A percentile compares a stretch with the other conserved stretches of the same genome.
phyloP scores from a whole-genome alignment of 305 asterid genomes.

The Fraxinus platypoda region DNA sequence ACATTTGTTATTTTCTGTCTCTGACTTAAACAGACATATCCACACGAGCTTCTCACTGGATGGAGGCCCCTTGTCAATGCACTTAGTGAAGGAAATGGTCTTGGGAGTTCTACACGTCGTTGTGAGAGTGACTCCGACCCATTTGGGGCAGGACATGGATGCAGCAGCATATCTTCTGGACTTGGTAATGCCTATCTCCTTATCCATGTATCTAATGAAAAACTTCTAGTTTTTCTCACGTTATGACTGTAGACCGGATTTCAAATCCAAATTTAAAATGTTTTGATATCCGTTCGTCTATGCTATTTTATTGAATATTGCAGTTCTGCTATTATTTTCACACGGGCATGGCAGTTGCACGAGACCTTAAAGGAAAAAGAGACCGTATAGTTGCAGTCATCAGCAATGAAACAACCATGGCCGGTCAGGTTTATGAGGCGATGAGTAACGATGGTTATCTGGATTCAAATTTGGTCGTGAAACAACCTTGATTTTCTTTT shows the following conservation, averaged over 20 bases:
- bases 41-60: constrained; percentile 91
- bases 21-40: constrained; percentile 58
- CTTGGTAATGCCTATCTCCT: constrained; percentile 53
- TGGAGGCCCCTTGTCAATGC: constrained; percentile 47
- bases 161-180: constrained; percentile 88
- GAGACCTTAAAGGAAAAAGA: constrained; percentile 74
- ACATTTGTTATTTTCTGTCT: constrained; percentile 4
- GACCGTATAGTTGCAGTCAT: constrained; percentile 81
- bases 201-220: constrained; percentile 6
- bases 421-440: constrained; percentile 92
- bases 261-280: not conserved
- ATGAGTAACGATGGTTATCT: constrained; percentile 90
- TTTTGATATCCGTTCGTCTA: not conserved
- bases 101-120: constrained; percentile 34
- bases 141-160: constrained; percentile 78
- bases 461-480: constrained; percentile 83
- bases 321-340: constrained; percentile 6
- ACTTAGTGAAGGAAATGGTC: constrained; percentile 34
- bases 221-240: constrained; percentile 7
- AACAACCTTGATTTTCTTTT: too few relatives aligned
- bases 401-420: constrained; percentile 78
- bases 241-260: not conserved
- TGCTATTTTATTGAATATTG: constrained; percentile 9
- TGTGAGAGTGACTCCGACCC: constrained; percentile 54
- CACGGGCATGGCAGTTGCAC: constrained; percentile 87